Percentiles rank a stretch among this genome's conserved stretches.
phyloP scores from a whole-genome alignment of 129 eudicot genomes.

The Ambrosia trifida region DNA sequence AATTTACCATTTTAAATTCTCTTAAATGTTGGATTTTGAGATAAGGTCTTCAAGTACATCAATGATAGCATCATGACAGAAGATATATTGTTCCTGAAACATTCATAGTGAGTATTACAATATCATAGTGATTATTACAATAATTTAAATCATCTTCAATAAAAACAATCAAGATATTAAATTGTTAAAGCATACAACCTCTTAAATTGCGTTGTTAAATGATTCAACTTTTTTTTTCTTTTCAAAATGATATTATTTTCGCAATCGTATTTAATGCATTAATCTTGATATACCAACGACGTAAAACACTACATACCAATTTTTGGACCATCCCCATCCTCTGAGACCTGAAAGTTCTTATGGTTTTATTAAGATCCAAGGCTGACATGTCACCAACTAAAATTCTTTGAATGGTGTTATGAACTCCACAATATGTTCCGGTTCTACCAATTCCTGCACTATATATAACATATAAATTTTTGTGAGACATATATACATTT shows the following conservation, averaged over 20 bases:
- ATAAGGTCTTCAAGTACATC: slow-evolving; percentile 72
- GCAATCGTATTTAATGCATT: background rate
- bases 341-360: slow-evolving; percentile 76
- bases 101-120: slow-evolving; percentile 4
- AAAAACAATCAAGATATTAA: background rate
- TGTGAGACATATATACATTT: slow-evolving; percentile 21
- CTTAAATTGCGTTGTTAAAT: background rate
- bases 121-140: too few relatives aligned
- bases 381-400: slow-evolving; percentile 85
- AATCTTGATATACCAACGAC: background rate
- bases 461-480: slow-evolving; percentile 31
- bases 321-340: slow-evolving; percentile 96
- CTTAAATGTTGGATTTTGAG: slow-evolving; percentile 33
- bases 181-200: background rate
- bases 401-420: slow-evolving; percentile 83
- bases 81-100: slow-evolving; percentile 74
- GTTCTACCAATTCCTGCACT: slow-evolving; percentile 99
- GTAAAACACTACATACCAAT: slow-evolving; percentile 44
- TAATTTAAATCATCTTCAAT: background rate
- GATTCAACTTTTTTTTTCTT: background rate
- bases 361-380: slow-evolving; percentile 72
- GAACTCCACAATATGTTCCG: slow-evolving; percentile 85
- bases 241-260: background rate
- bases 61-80: slow-evolving; percentile 70
- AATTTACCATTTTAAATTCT: slow-evolving; percentile 39